Base-by-base conservation (phyloP, 768 basidiomycete species). In the Leccinellum rugosiceps region DNA sequence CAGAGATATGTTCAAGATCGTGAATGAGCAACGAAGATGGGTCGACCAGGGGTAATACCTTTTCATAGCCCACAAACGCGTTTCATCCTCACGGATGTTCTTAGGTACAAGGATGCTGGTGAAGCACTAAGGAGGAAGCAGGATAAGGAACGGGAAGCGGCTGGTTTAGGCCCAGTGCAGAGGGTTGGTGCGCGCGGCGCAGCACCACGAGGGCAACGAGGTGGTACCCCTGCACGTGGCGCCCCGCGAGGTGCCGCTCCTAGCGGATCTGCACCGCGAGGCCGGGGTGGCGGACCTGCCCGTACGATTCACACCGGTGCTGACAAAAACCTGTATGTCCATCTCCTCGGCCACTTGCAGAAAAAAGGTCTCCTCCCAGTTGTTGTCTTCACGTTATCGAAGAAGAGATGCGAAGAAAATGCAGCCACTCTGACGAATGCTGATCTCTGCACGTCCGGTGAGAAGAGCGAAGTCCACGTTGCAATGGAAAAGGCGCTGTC, bases 401-500 rank as follows among this genome's bases (percentile, higher is more conserved):
- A 99, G 78, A 95, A 94, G 72, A 80, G 84, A 54, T 99, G 97
- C 68, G 97, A 99, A 74, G 97, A 98, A 74, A 92, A 99, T 68
- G 97, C 97, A 4, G 81, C 79, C 9, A 97, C 92, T 3, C 74
- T 99, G 55, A 89, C 86, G 1, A 94, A 95, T 71, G 79, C 85
- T 31, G 94, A 99, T 74, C 76, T 99, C 34, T 94, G 90, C 65
- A 85, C 84, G 7, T 84, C 93, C 1, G 85, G 86, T 49, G 97
- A 99, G 76, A 98, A 94, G 80, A 98, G 95, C 65, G 94, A 98
- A 74, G 89, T 98, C 10, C 97, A 99, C 72, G 83, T 98, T 52
- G 88, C 88, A 2, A 85, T 98, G 56, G 97, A 98, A 71, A 89
- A 92, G 69, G 96, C 96, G 2, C 72, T 99, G 35, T 88, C 88